A percentile compares a stretch with the other conserved stretches of the same genome.
Conservation (phyloP, 2,329 filamentous ascomycete species). For the Aspergillus sp. region DNA sequence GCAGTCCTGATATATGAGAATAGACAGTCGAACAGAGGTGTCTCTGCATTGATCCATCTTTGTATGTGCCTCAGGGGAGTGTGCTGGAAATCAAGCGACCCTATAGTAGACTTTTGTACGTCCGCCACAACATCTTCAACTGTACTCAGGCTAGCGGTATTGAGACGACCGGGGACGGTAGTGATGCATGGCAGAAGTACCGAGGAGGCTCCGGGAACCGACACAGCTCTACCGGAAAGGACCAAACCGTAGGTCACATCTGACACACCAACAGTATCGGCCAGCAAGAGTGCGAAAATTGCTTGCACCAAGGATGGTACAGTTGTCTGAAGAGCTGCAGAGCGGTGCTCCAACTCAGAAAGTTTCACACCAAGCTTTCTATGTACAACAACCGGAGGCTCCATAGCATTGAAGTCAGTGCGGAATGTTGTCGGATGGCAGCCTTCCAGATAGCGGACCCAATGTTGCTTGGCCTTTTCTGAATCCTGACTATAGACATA, state of each 20-base stretch:
- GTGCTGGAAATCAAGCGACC: conserved; percentile 38
- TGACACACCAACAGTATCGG: conserved; percentile 27
- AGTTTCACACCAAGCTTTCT: conserved; percentile 23
- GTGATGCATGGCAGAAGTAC: conserved; percentile 41
- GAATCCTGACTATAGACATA: conserved; percentile 29
- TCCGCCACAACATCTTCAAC: conserved; percentile 25
- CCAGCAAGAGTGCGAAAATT: conserved; percentile 37
- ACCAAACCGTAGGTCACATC: conserved; percentile 39
- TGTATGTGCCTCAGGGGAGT: conserved; percentile 40
- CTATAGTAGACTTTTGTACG: conserved; percentile 27
- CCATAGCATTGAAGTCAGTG: conserved; percentile 4
- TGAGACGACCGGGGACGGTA: conserved; percentile 39
- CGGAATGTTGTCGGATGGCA: conserved; percentile 26
- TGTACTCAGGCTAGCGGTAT: conserved; percentile 21
- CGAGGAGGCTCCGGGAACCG: conserved; percentile 32
- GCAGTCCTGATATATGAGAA: conserved; percentile 34
- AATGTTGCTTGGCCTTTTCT: conserved; percentile 30
- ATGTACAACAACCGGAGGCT: conserved; percentile 13
- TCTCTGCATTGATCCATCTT: conserved; percentile 35
- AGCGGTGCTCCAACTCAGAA: conserved; percentile 27
- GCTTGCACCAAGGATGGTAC: conserved; percentile 35
- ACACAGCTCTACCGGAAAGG: conserved; percentile 36
- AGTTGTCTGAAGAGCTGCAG: conserved; percentile 32
- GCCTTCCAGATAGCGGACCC: conserved; percentile 26
- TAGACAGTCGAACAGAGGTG: conserved; percentile 37